These are phyloP conservation scores for Oryza officinalis DNA, from an alignment of 176 grass and related monocot genomes.

Conservation along the genomic window DNA sequence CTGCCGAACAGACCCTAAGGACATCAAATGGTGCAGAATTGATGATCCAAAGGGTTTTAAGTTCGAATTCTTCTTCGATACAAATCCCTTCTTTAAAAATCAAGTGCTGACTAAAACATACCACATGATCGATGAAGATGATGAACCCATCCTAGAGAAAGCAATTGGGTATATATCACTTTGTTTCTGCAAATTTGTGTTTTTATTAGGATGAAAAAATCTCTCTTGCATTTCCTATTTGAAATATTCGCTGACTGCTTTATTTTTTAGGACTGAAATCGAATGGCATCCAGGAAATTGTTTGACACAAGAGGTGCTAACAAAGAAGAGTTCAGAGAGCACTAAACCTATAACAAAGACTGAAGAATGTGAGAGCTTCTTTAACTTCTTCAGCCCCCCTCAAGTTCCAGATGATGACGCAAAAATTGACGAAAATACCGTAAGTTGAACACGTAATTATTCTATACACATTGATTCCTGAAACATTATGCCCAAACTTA, in stretches of 20 bases:
- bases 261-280: slow-evolving; percentile 53
- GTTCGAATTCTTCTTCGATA: slow-evolving; percentile 61
- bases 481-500: not conserved
- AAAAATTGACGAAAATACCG: slow-evolving; percentile 56
- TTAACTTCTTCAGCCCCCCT: slow-evolving; percentile 70
- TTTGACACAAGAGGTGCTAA: slow-evolving; percentile 60
- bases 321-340: slow-evolving; percentile 53
- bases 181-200: not conserved
- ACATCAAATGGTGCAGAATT: slow-evolving; percentile 58
- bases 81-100: slow-evolving; percentile 65
- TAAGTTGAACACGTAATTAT: slow-evolving; percentile 19
- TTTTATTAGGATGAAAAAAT: not conserved
- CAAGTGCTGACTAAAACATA: slow-evolving; percentile 59
- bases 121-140: slow-evolving; percentile 55
- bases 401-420: slow-evolving; percentile 59
- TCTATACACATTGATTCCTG: not conserved
- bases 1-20: too few species aligned
- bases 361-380: slow-evolving; percentile 67
- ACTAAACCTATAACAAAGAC: slow-evolving; percentile 53
- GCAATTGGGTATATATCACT: slow-evolving; percentile 48
- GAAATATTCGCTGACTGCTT: not conserved
- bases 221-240: not conserved
- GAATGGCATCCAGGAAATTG: slow-evolving; percentile 58
- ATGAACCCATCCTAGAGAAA: slow-evolving; percentile 65
- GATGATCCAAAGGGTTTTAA: slow-evolving; percentile 59